A percentile compares a stretch with the other conserved stretches of the same genome.
phyloP scores from a whole-genome alignment of 2,329 filamentous ascomycete genomes.

The Exophiala sp. region DNA sequence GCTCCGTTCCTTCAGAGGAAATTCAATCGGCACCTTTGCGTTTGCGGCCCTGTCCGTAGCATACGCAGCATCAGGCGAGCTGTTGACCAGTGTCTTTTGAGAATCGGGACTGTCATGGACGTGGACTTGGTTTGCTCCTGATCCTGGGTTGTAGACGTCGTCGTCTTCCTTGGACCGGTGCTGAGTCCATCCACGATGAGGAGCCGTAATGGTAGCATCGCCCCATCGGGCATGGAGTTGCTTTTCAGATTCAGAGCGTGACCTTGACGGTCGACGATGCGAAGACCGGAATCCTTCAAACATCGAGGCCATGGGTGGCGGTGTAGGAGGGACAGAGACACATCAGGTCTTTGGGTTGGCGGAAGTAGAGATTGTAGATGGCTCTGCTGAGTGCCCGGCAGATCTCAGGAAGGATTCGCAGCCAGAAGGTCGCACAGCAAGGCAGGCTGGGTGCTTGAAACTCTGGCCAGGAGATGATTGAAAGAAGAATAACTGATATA shows the following conservation, averaged over 20 bases:
- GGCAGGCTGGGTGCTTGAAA: background rate
- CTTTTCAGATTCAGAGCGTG: slow-evolving; percentile 21
- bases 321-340: background rate
- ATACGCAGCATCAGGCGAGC: slow-evolving; percentile 14
- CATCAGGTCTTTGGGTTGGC: background rate
- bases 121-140: slow-evolving; percentile 7
- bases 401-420: background rate
- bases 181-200: slow-evolving; percentile 38
- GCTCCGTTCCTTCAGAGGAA: slow-evolving; percentile 16
- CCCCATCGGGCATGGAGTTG: slow-evolving; percentile 38
- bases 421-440: background rate
- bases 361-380: background rate
- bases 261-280: slow-evolving; percentile 15
- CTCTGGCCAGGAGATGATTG: background rate
- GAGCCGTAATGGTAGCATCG: slow-evolving; percentile 38
- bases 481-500: background rate
- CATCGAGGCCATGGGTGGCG: slow-evolving; percentile 17
- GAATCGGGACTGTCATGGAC: slow-evolving; percentile 22
- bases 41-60: slow-evolving; percentile 7
- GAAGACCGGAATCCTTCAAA: slow-evolving; percentile 17
- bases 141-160: no score
- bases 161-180: slow-evolving; percentile 16
- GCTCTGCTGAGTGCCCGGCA: background rate
- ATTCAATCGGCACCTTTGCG: slow-evolving; percentile 4
- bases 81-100: slow-evolving; percentile 22